Conservation (phyloP, 1,284 basidiomycete species). For the Cystobasidiaceae sp. region DNA sequence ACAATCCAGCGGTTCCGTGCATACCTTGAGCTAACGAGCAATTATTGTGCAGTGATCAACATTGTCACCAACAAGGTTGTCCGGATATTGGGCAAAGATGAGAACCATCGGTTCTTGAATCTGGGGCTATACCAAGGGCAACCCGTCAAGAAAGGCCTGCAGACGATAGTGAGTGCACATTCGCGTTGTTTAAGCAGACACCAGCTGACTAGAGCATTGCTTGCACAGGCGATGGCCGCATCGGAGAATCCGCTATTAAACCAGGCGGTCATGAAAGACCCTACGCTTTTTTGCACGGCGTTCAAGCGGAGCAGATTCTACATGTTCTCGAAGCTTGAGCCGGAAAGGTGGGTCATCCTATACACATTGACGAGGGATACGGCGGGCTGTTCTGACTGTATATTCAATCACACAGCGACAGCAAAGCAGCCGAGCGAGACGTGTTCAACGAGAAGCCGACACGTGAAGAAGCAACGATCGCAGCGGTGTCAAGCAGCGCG, state of each 20-base stretch:
- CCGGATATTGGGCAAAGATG: conserved; percentile 86
- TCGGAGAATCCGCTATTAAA: conserved; percentile 91
- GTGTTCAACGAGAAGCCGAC: conserved; percentile 98
- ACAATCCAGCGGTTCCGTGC: neutral
- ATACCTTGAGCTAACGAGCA: neutral
- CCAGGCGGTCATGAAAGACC: conserved; percentile 74
- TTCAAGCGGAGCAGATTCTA: conserved; percentile 95
- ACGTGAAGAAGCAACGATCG: conserved; percentile 89
- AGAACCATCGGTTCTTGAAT: conserved; percentile 85
- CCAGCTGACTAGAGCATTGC: neutral
- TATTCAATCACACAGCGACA: conserved; percentile 56
- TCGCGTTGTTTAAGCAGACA: neutral
- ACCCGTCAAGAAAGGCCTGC: conserved; percentile 76
- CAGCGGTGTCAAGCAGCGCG: conserved; percentile 58
- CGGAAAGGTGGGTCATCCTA: conserved; percentile 60
- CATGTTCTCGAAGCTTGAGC: conserved; percentile 86
- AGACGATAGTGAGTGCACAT: conserved; percentile 61
- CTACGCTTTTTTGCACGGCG: conserved; percentile 87
- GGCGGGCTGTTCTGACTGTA: neutral
- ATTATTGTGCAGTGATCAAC: conserved; percentile 68
- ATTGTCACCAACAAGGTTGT: conserved; percentile 89
- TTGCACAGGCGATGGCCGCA: conserved; percentile 75
- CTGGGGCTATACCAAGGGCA: conserved; percentile 87
- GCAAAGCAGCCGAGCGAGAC: conserved; percentile 82
- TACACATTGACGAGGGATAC: neutral